Evolutionary conservation across 2,329 filamentous ascomycete species (phyloP).

Genomic region (Aspergillus tubingensis): DNA sequence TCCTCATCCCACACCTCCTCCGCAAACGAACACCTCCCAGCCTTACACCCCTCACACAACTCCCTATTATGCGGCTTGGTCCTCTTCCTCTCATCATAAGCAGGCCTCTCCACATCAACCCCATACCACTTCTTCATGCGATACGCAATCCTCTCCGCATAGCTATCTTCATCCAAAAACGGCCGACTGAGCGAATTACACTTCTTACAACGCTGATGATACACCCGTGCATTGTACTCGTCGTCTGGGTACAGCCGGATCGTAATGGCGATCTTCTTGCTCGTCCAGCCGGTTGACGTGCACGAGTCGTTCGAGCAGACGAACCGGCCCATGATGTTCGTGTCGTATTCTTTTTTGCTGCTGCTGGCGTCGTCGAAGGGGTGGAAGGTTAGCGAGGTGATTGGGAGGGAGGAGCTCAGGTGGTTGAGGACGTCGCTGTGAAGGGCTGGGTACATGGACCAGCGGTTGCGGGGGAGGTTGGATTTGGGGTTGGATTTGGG

Average conservation of each 20-base stretch:
- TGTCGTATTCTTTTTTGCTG: slow-evolving; percentile 37
- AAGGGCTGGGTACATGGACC: slow-evolving; percentile 38
- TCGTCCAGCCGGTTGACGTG: slow-evolving; percentile 38
- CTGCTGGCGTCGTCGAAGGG: slow-evolving; percentile 27
- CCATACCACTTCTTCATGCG: slow-evolving; percentile 47
- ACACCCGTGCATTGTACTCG: slow-evolving; percentile 50
- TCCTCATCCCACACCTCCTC: too few species aligned
- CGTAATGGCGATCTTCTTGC: slow-evolving; percentile 46
- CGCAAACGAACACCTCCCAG: too few species aligned
- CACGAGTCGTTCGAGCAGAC: slow-evolving; percentile 39
- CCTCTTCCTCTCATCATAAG: slow-evolving; percentile 16
- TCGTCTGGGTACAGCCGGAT: slow-evolving; percentile 43
- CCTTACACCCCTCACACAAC: slow-evolving; percentile 38
- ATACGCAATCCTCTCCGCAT: slow-evolving; percentile 48
- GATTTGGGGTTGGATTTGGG: too few species aligned
- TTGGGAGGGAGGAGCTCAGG: slow-evolving; percentile 33
- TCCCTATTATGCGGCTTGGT: slow-evolving; percentile 30
- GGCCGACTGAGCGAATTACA: slow-evolving; percentile 41
- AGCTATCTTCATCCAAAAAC: slow-evolving; percentile 38
- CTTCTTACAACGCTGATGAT: slow-evolving; percentile 44
- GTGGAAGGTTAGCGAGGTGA: slow-evolving; percentile 38
- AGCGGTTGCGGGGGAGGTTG: slow-evolving; percentile 22
- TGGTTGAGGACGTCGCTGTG: slow-evolving; percentile 35
- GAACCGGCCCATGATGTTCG: slow-evolving; percentile 48
- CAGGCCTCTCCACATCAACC: slow-evolving; percentile 27